Percentiles rank a stretch among this genome's conserved stretches.
phyloP scores from a whole-genome alignment of 768 basidiomycete species.

The Mycena belliarum region DNA sequence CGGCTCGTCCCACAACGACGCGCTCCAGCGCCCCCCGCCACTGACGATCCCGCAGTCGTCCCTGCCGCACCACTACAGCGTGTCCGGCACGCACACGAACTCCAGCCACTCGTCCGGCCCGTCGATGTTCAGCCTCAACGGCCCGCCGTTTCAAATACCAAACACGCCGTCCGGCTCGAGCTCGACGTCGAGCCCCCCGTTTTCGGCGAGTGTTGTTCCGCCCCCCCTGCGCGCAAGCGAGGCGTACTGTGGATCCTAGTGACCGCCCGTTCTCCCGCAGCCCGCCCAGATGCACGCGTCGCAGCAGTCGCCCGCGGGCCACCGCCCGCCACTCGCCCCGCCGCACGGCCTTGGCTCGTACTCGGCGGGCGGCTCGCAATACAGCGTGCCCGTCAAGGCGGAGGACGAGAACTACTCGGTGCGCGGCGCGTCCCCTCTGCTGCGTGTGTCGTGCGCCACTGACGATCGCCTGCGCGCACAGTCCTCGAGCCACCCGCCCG shows the following conservation, averaged over 20 bases:
- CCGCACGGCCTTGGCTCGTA: constrained; percentile 41
- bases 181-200: constrained; percentile 75
- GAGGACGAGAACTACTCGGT: constrained; percentile 61
- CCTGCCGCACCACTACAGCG: constrained; percentile 51
- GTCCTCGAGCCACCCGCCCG: constrained; percentile 36
- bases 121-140: constrained; percentile 54
- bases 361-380: constrained; percentile 46
- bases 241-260: constrained; percentile 58
- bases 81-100: constrained; percentile 39
- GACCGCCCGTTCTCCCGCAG: constrained; percentile 52
- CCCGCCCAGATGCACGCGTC: constrained; percentile 58
- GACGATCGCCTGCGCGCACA: constrained; percentile 18
- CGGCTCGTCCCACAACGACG: constrained; percentile 44
- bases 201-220: constrained; percentile 82
- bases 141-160: constrained; percentile 63
- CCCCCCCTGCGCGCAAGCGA: constrained; percentile 31
- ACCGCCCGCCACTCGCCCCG: constrained; percentile 34
- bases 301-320: constrained; percentile 46
- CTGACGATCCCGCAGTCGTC: constrained; percentile 61
- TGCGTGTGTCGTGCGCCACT: neutral
- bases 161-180: constrained; percentile 74
- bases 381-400: constrained; percentile 56
- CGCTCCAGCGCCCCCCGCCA: constrained; percentile 50
- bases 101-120: constrained; percentile 26
- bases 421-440: constrained; percentile 36